These are phyloP conservation scores for Uncinocarpus reesii DNA, from an alignment of 2,329 filamentous ascomycete genomes.

Conservation along the genomic window DNA sequence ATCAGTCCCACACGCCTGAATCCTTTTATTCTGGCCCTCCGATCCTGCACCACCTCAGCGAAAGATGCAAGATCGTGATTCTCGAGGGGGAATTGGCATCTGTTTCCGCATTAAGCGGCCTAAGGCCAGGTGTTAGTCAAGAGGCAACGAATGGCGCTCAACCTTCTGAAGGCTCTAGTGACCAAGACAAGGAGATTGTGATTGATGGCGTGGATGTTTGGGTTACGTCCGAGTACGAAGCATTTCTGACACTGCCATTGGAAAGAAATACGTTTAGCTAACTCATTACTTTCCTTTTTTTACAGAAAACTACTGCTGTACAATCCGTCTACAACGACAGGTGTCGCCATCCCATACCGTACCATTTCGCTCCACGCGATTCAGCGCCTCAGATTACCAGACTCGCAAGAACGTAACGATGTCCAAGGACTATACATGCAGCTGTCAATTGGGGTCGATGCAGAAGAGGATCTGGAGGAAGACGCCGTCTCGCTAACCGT, in stretches of 20 bases:
- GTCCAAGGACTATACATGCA: constrained; percentile 42
- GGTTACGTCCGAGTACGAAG: constrained; percentile 40
- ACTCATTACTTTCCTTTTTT: constrained; percentile 8
- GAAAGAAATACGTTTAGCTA: neutral
- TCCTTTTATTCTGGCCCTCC: constrained; percentile 40
- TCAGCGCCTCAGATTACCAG: constrained; percentile 34
- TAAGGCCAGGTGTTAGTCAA: constrained; percentile 20
- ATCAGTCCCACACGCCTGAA: constrained; percentile 39
- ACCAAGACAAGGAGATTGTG: constrained; percentile 27
- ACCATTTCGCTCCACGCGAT: constrained; percentile 41
- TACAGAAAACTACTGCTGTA: constrained; percentile 38
- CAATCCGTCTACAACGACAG: constrained; percentile 26
- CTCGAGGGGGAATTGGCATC: constrained; percentile 32
- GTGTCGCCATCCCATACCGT: constrained; percentile 40
- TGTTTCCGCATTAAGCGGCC: constrained; percentile 26
- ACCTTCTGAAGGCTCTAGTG: constrained; percentile 4
- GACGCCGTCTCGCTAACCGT: constrained; percentile 37
- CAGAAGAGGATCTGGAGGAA: constrained; percentile 32
- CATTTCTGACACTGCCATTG: neutral
- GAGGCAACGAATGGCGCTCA: constrained; percentile 2
- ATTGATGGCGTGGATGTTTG: constrained; percentile 36
- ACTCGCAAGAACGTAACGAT: constrained; percentile 20
- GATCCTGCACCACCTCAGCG: constrained; percentile 39
- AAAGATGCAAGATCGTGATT: constrained; percentile 37
- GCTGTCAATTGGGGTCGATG: constrained; percentile 27